Evolutionary conservation across 2,329 filamentous ascomycete species (phyloP).

Genomic region (Keithomyces neogunnii): DNA sequence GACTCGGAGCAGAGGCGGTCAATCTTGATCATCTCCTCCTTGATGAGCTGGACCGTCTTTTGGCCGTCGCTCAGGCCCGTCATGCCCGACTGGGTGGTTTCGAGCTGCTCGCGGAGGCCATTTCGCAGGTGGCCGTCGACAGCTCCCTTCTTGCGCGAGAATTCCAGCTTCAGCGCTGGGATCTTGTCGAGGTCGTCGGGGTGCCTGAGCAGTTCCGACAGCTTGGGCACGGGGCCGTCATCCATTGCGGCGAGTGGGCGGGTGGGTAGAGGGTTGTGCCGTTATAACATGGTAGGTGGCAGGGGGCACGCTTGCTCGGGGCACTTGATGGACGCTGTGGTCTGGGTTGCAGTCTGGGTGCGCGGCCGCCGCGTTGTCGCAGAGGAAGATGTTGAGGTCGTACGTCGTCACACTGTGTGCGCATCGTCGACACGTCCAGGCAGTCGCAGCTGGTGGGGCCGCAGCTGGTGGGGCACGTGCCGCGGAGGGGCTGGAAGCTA

Average conservation of each 20-base stretch:
- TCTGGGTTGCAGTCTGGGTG: not conserved
- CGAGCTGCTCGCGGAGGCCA: slow-evolving; percentile 84
- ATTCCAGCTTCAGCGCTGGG: slow-evolving; percentile 78
- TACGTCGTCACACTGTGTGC: too few species aligned
- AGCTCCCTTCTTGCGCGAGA: slow-evolving; percentile 85
- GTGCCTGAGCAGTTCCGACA: slow-evolving; percentile 87
- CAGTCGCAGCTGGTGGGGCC: too few species aligned
- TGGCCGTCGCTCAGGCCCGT: slow-evolving; percentile 81
- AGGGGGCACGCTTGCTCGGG: not conserved
- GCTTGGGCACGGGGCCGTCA: slow-evolving; percentile 64
- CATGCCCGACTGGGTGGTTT: slow-evolving; percentile 92
- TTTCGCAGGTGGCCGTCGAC: slow-evolving; percentile 85
- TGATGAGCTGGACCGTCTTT: slow-evolving; percentile 84
- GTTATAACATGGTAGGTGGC: slow-evolving; percentile 8
- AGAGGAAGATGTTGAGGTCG: not conserved
- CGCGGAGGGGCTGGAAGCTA: too few species aligned
- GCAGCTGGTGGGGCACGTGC: too few species aligned
- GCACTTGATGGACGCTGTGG: not conserved
- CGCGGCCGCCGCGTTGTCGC: not conserved
- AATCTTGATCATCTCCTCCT: slow-evolving; percentile 98
- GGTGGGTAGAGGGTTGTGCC: slow-evolving; percentile 8
- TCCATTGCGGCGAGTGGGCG: slow-evolving; percentile 22
- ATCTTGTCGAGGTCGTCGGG: slow-evolving; percentile 98
- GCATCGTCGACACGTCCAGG: too few species aligned
- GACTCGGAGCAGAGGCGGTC: slow-evolving; percentile 95